Conservation (phyloP, 2,329 filamentous ascomycete genomes). For the Tolypocladium endophyticum region DNA sequence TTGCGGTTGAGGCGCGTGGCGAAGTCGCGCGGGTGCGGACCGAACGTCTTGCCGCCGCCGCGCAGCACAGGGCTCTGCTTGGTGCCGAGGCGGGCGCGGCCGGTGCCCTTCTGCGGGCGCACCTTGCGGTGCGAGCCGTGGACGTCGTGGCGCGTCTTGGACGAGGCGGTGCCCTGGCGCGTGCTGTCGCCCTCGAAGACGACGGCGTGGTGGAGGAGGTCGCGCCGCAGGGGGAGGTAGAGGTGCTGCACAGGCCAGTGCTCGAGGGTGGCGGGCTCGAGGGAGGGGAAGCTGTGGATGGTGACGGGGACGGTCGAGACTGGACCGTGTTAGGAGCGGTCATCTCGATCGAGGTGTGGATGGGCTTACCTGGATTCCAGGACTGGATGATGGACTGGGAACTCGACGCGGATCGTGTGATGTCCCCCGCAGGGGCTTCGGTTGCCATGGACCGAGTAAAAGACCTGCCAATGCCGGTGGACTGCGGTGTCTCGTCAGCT, state of each 20-base stretch:
- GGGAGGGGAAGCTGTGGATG: constrained; percentile 78
- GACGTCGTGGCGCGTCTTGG: constrained; percentile 75
- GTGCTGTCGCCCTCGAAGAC: constrained; percentile 86
- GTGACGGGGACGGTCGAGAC: constrained; percentile 66
- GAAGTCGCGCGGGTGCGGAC: constrained; percentile 90
- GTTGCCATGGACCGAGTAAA: constrained; percentile 48
- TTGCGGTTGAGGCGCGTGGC: constrained; percentile 73
- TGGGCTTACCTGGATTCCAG: constrained; percentile 34
- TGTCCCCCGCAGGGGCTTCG: constrained; percentile 28
- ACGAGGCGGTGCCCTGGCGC: constrained; percentile 74
- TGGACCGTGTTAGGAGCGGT: constrained; percentile 12
- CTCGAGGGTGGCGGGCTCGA: constrained; percentile 73
- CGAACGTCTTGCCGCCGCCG: constrained; percentile 81
- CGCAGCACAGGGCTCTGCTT: constrained; percentile 71
- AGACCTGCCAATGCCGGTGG: constrained; percentile 23
- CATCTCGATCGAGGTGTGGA: not conserved
- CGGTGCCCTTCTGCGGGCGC: constrained; percentile 76
- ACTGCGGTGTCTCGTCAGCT: constrained; percentile 12
- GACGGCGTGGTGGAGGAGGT: constrained; percentile 86
- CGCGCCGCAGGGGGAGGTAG: constrained; percentile 74
- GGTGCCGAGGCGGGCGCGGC: constrained; percentile 67
- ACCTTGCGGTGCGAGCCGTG: constrained; percentile 77
- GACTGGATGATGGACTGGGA: constrained; percentile 24
- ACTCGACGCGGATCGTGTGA: constrained; percentile 22
- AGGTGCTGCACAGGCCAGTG: constrained; percentile 76